Conservation (phyloP, 768 basidiomycete genomes). For the Suillus alpinus region DNA sequence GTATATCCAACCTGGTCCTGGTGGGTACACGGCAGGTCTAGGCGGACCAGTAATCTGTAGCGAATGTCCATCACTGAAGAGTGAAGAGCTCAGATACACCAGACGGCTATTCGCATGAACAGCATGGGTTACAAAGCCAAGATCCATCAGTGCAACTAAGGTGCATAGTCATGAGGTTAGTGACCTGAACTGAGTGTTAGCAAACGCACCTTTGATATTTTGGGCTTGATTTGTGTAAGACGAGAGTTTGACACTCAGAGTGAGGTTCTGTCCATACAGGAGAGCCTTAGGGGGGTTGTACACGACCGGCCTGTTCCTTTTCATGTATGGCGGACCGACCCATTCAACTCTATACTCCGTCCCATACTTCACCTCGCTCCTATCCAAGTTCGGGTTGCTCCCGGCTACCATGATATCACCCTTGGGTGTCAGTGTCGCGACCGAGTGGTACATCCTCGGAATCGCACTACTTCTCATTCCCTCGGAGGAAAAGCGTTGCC, state of each 20-base stretch:
- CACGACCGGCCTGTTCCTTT: slow-evolving; percentile 53
- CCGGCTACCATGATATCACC: slow-evolving; percentile 78
- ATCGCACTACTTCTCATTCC: slow-evolving; percentile 66
- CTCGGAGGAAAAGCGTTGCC: slow-evolving; percentile 54
- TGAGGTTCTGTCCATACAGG: slow-evolving; percentile 43
- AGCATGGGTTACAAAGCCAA: slow-evolving; percentile 79
- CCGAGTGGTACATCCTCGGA: slow-evolving; percentile 80
- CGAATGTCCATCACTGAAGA: slow-evolving; percentile 39
- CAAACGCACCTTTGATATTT: slow-evolving; percentile 50
- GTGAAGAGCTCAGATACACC: slow-evolving; percentile 56
- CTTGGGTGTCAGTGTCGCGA: slow-evolving; percentile 71
- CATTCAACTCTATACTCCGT: slow-evolving; percentile 91
- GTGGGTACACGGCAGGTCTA: slow-evolving; percentile 64
- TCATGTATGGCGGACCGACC: slow-evolving; percentile 82
- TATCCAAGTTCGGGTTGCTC: slow-evolving; percentile 80
- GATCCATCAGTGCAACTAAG: slow-evolving; percentile 73
- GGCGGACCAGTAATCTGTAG: slow-evolving; percentile 67
- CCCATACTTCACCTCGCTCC: slow-evolving; percentile 67
- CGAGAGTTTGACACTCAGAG: slow-evolving; percentile 43
- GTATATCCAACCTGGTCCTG: slow-evolving; percentile 77
- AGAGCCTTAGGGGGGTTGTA: slow-evolving; percentile 33
- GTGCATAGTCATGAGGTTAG: slow-evolving; percentile 11
- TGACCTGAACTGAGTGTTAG: background rate
- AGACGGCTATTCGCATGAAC: slow-evolving; percentile 75
- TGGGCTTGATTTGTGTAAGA: slow-evolving; percentile 34